Base-by-base conservation (phyloP, 306 rosid genomes). In the Prunus campanulata region DNA sequence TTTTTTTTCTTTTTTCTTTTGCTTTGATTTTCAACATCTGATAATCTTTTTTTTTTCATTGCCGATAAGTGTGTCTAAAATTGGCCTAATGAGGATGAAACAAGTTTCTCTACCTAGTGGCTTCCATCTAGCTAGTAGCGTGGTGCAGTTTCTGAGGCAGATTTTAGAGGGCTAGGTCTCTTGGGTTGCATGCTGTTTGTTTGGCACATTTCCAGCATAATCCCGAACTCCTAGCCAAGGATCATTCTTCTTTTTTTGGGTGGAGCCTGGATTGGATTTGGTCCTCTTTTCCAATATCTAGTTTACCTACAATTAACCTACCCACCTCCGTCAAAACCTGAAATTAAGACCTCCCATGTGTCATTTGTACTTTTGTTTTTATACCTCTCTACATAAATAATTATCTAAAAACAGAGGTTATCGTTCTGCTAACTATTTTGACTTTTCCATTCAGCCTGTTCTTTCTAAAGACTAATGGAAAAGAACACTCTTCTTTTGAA, bases 131-230 rank as follows among this genome's bases (percentile, higher is more conserved):
- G 66, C 39, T 25, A 25, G 39, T 25, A 60, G 50, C 3, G 68
- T 20, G 32, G 46, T 73, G 59, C 47, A 60, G 68, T 22, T 57
- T 32, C 22, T 55, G 74, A 51, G 49, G 74, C 47, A 70, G 74
- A 72, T 72, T 24, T 72, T 44, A 42, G 2, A 46, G 44, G 47
- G 57, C 30, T 47, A 29, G 70, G 47, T 73, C 56, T 60, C 68
- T 60, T 25, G 77, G 60, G 70, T 47, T 60, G 70, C 39, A 61
- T 29, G 70, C 60, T 74, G 77, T 54, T 27, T 32, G 69, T 66
- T 27, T 32, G 69, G 61, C 60, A 74, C 60, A 47, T 74, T 47
- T 69, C 77, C 77, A 18, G 48, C 77, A 46, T 0, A 50, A 74
- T 73, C 57, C 77, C 69, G 7, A 61, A 25, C 50, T 61, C 77